Conservation (phyloP, 495 filamentous ascomycete genomes). For the Xylaria palmicola region DNA sequence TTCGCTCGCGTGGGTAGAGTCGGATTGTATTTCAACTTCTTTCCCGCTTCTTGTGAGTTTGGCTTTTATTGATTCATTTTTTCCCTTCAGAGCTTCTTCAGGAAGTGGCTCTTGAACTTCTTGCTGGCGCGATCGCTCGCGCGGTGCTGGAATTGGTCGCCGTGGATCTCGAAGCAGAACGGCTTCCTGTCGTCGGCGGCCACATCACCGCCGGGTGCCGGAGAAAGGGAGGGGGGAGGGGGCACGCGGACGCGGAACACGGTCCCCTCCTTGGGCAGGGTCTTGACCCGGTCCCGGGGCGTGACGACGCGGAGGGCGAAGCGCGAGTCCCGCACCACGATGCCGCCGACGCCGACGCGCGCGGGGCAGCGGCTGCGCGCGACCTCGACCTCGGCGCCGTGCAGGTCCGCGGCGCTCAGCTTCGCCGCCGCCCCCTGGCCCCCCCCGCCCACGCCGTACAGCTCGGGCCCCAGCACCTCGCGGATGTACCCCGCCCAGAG, state of each 20-base stretch:
- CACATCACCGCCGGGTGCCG: conserved; percentile 7
- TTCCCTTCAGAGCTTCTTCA: conserved; percentile 59
- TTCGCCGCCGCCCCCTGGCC: conserved; percentile 56
- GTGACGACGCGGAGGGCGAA: conserved; percentile 84
- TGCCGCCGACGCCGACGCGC: conserved; percentile 78
- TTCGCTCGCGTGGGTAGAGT: no score
- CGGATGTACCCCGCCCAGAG: conserved; percentile 85
- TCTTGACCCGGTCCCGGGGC: conserved; percentile 62
- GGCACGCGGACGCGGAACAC: conserved; percentile 78
- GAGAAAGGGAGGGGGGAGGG: conserved; percentile 19
- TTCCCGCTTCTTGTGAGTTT: neutral
- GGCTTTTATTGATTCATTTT: neutral
- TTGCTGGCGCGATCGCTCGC: conserved; percentile 82
- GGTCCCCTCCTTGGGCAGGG: conserved; percentile 84
- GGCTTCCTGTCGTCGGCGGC: conserved; percentile 21
- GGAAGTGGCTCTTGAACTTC: conserved; percentile 81
- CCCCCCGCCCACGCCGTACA: conserved; percentile 43
- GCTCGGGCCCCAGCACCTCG: conserved; percentile 60
- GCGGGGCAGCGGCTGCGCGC: conserved; percentile 76
- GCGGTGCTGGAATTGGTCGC: conserved; percentile 79
- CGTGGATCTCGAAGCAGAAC: conserved; percentile 83
- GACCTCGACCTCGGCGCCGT: conserved; percentile 83
- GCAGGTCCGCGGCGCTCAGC: conserved; percentile 80
- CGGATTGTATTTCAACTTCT: no score
- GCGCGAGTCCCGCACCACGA: conserved; percentile 85